phyloP scores from a whole-genome alignment of 78 protist genomes.

The Creolimax fragrantissima region DNA sequence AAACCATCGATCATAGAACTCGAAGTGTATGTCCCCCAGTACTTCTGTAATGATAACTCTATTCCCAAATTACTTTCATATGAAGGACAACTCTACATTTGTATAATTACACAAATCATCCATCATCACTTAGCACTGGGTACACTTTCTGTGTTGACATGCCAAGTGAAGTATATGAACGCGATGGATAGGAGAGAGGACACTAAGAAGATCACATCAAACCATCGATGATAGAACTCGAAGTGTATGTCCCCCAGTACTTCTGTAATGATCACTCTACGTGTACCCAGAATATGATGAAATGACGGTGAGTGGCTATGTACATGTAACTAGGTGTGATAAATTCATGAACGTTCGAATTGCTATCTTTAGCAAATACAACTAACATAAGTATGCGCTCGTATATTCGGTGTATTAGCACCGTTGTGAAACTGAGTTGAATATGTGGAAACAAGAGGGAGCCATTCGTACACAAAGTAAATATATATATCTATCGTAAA shows the following conservation, averaged over 20 bases:
- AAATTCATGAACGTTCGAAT: no score
- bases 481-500: no score
- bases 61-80: no score
- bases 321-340: not conserved
- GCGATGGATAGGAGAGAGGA: constrained; percentile 8
- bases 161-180: not conserved
- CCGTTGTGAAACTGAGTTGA: no score
- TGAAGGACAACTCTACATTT: not conserved
- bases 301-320: no score
- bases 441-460: no score
- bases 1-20: not conserved
- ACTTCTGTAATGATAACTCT: not conserved
- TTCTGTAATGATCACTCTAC: constrained; percentile 38
- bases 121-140: not conserved
- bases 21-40: not conserved
- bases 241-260: constrained; percentile 65
- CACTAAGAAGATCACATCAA: constrained; percentile 61
- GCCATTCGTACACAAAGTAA: no score
- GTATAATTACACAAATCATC: not conserved
- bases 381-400: no score
- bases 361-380: no score
- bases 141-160: not conserved
- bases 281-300: no score
- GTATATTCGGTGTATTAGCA: no score
- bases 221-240: constrained; percentile 71